These are phyloP conservation scores for Phylloporus sp. DNA, from an alignment of 768 basidiomycete species.

Conservation along the genomic window DNA sequence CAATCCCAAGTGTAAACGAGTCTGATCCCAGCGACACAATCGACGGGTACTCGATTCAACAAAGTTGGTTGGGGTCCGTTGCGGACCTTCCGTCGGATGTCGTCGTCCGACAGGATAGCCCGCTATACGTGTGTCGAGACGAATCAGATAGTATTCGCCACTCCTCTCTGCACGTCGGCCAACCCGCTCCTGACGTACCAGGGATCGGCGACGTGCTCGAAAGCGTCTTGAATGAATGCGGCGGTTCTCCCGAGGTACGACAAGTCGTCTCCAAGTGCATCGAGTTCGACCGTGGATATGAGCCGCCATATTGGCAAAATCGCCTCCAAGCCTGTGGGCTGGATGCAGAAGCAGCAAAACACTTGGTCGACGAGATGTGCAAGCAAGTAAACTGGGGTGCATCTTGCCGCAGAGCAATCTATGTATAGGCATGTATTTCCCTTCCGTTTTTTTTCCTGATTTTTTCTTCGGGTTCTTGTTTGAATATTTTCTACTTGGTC, in stretches of 20 bases:
- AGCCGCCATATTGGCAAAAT: constrained; percentile 25
- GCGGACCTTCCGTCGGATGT: constrained; percentile 2
- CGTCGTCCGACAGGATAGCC: constrained; percentile 21
- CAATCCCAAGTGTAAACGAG: constrained; percentile 11
- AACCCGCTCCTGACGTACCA: constrained; percentile 5
- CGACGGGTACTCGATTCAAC: background rate
- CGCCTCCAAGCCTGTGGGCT: constrained; percentile 22
- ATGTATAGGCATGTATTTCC: background rate
- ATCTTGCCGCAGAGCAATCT: background rate
- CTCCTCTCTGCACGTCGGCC: constrained; percentile 17
- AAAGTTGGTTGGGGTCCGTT: constrained; percentile 2
- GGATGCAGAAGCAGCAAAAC: constrained; percentile 9
- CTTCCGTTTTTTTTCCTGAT: background rate
- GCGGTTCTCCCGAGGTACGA: constrained; percentile 15
- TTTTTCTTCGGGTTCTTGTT: background rate
- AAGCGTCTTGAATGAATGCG: constrained; percentile 15
- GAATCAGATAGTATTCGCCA: constrained; percentile 10
- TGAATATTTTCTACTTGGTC: background rate
- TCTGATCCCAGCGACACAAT: background rate
- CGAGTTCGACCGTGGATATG: constrained; percentile 20
- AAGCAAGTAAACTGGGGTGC: constrained; percentile 19
- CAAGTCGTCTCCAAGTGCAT: constrained; percentile 24
- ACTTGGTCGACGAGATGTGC: constrained; percentile 27
- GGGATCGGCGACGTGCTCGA: constrained; percentile 19
- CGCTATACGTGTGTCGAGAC: constrained; percentile 7